These are phyloP conservation scores for Lactarius quietus DNA, from an alignment of 768 basidiomycete species.

Conservation along the genomic window DNA sequence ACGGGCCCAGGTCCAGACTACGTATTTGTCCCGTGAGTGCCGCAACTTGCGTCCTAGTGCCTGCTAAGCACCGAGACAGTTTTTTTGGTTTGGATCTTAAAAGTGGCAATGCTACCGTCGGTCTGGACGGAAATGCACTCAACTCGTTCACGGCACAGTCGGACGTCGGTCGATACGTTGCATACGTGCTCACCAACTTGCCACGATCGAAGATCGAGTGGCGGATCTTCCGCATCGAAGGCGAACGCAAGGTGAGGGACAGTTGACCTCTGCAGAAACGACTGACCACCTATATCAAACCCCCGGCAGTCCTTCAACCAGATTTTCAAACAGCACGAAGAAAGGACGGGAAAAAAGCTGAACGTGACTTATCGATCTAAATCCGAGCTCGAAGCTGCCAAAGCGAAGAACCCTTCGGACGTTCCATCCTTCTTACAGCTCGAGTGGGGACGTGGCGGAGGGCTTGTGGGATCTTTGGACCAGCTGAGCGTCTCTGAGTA, in stretches of 20 bases:
- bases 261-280: not conserved
- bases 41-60: not conserved
- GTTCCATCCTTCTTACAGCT: constrained; percentile 3
- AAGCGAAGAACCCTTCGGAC: constrained; percentile 12
- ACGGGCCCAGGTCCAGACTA: constrained; percentile 20
- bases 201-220: constrained; percentile 17
- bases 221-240: constrained; percentile 23
- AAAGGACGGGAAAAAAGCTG: constrained; percentile 22
- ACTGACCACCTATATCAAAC: not conserved
- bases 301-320: constrained; percentile 23
- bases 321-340: constrained; percentile 22
- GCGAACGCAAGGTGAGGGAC: constrained; percentile 21
- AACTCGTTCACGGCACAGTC: constrained; percentile 24
- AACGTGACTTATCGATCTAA: constrained; percentile 15
- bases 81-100: constrained; percentile 15
- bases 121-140: constrained; percentile 20
- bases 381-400: constrained; percentile 20
- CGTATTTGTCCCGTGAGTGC: constrained; percentile 15
- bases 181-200: constrained; percentile 23
- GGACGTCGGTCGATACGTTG: constrained; percentile 27
- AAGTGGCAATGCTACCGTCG: constrained; percentile 19
- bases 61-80: constrained; percentile 3
- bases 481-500: constrained; percentile 18
- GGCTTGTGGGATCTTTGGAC: constrained; percentile 12
- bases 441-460: constrained; percentile 19